These are phyloP conservation scores for Trichoderma citrinoviride DNA, from an alignment of 2,329 filamentous ascomycete genomes.

Conservation along the genomic window DNA sequence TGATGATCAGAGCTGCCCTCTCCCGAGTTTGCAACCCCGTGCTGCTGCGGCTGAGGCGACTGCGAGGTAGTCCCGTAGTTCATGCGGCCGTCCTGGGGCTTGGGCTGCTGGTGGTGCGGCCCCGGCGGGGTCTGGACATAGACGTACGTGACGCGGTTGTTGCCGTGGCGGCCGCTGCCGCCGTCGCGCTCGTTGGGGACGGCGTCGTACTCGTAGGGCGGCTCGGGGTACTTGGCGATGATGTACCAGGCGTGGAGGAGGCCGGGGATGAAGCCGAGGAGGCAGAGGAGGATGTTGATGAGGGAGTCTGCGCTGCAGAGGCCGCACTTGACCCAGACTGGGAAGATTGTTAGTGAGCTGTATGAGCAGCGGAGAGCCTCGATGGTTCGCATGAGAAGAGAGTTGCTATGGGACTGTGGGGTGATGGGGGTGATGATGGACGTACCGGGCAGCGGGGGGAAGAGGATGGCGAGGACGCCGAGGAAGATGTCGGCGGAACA, in stretches of 20 bases:
- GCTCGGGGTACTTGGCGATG: constrained; percentile 83
- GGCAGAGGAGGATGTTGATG: constrained; percentile 90
- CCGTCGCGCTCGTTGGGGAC: constrained; percentile 47
- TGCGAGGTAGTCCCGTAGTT: constrained; percentile 45
- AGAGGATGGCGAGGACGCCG: constrained; percentile 35
- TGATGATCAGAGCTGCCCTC: constrained; percentile 40
- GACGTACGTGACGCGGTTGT: constrained; percentile 67
- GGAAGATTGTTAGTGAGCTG: constrained; percentile 6
- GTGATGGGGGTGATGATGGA: background rate
- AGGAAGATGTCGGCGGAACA: constrained; percentile 62
- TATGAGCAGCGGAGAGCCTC: background rate
- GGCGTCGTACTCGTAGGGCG: constrained; percentile 66
- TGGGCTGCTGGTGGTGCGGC: constrained; percentile 37
- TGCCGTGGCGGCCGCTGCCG: constrained; percentile 30
- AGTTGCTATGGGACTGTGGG: background rate
- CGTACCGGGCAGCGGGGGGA: constrained; percentile 50
- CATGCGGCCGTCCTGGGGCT: constrained; percentile 32
- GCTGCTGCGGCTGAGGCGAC: constrained; percentile 30
- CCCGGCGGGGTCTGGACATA: constrained; percentile 58
- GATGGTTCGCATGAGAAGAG: no score
- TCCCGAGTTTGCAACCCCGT: constrained; percentile 37
- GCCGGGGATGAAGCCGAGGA: constrained; percentile 76
- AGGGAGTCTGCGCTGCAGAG: constrained; percentile 89
- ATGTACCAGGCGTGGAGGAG: constrained; percentile 98
- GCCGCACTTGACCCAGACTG: constrained; percentile 95